These are phyloP conservation scores for Ricinus communis DNA, from an alignment of 345 rosid genomes.

Conservation along the genomic window DNA sequence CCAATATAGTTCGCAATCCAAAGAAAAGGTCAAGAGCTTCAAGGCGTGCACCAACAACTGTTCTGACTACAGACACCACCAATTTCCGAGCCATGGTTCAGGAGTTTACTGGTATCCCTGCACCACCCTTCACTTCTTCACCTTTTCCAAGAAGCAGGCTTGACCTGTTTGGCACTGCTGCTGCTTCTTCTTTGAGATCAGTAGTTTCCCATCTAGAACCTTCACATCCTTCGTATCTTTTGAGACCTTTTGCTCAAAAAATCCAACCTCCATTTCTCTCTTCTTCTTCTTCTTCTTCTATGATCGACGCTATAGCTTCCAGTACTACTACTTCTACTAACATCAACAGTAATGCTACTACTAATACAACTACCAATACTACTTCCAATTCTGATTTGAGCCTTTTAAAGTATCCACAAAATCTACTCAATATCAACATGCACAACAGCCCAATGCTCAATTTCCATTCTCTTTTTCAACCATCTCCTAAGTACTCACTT, in stretches of 20 bases:
- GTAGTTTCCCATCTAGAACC: conserved; percentile 34
- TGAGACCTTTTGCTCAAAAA: conserved; percentile 54
- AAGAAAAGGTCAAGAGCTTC: conserved; percentile 93
- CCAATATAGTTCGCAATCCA: conserved; percentile 44
- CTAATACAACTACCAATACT: conserved; percentile 11
- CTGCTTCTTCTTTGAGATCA: conserved; percentile 46
- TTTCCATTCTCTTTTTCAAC: conserved; percentile 64
- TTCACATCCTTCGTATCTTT: conserved; percentile 48
- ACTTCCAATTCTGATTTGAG: conserved; percentile 30
- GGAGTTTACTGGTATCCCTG: conserved; percentile 93
- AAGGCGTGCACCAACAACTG: conserved; percentile 91
- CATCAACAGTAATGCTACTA: conserved; percentile 8
- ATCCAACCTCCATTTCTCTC: conserved; percentile 40
- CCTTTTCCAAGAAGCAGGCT: conserved; percentile 61
- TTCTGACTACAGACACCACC: conserved; percentile 80
- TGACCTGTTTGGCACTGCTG: conserved; percentile 58
- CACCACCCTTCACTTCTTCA: conserved; percentile 72
- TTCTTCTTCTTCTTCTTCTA: conserved; percentile 30
- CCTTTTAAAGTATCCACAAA: conserved; percentile 30
- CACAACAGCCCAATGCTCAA: conserved; percentile 58
- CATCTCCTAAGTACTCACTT: conserved; percentile 42
- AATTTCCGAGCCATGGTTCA: conserved; percentile 98
- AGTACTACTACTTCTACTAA: conserved; percentile 17
- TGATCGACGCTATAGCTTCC: conserved; percentile 40
- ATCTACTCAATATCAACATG: conserved; percentile 42